Evolutionary conservation across 305 asterid genomes (phyloP), one percentile per base, ranked within the genome.

Genomic region (Fraxinus platypoda): DNA sequence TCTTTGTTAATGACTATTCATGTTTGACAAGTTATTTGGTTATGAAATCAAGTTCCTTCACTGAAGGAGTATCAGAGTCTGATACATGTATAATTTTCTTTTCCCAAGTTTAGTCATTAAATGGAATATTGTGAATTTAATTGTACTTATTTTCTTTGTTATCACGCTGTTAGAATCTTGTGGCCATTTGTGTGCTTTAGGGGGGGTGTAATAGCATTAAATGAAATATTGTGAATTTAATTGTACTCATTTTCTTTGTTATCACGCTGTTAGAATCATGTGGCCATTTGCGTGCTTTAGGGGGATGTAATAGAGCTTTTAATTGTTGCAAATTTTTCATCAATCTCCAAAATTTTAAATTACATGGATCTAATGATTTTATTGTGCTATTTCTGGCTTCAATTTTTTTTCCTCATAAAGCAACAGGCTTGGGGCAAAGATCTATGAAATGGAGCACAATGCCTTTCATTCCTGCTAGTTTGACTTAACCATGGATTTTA

Each of bases 171-270:
- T 62, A 66, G 37, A 77, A 62, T 75, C 35, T 76, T 57, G 4
- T 49, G 34, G 8, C 66, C 62, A 33, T 59, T 21, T 78, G 26
- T 17, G 7, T 26, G 62, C 34, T 33, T 33, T 33, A 6, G 2
- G 12, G 75, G 46, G 79, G 28, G 28, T 26, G 28, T 26, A 26
- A 26, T 26, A 26, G 28, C 28, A 26, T 26, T 26, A 26, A 26
- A 28, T 28, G 30, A 28, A 28, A 28, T 28, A 28, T 28, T 1
- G 30, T 28, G 30, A 28, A 28, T 12, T 11, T 66, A 66, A 11
- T 25, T 25, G n/a, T 26, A 25, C n/a, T 66, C 35, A 70, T 68
- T 82, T 74, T 33, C 78, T 76, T 82, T 70, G 73, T 38, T 25
- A 41, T 62, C 78, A 80, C 23, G 30, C 6, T 34, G 25, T 73